Evolutionary conservation across 2,329 filamentous ascomycete genomes (phyloP).

Genomic region (Venturia pyrina): DNA sequence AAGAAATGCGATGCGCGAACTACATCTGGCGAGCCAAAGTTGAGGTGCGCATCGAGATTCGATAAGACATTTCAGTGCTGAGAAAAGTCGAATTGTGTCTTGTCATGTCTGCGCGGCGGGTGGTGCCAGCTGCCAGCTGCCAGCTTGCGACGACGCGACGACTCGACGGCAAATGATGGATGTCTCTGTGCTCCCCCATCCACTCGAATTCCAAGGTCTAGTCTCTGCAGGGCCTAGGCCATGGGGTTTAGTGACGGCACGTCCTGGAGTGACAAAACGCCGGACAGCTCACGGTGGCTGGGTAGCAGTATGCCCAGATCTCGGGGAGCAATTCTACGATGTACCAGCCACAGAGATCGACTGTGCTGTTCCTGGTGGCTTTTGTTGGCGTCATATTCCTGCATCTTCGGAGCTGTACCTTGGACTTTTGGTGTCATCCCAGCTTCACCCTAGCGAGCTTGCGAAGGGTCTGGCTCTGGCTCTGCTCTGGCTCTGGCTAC

Average conservation of each 20-base stretch:
- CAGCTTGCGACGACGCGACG: background rate
- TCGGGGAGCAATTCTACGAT: background rate
- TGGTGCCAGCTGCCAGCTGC: too few relatives aligned
- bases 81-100: too few relatives aligned
- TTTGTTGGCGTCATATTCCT: background rate
- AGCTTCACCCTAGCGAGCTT: background rate
- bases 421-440: background rate
- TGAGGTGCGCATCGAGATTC: background rate
- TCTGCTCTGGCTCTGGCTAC: too few relatives aligned
- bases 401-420: background rate
- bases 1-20: background rate
- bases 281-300: background rate
- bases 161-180: too few relatives aligned
- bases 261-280: background rate
- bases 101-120: too few relatives aligned
- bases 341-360: background rate
- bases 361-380: background rate
- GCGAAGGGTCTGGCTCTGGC: too few relatives aligned
- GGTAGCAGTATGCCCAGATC: background rate
- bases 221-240: too few relatives aligned
- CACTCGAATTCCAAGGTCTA: too few relatives aligned
- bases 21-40: background rate
- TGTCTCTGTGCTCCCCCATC: background rate
- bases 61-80: background rate
- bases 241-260: too few relatives aligned